Conservation (phyloP, 441 rosid species). For the Populus hybrid region DNA sequence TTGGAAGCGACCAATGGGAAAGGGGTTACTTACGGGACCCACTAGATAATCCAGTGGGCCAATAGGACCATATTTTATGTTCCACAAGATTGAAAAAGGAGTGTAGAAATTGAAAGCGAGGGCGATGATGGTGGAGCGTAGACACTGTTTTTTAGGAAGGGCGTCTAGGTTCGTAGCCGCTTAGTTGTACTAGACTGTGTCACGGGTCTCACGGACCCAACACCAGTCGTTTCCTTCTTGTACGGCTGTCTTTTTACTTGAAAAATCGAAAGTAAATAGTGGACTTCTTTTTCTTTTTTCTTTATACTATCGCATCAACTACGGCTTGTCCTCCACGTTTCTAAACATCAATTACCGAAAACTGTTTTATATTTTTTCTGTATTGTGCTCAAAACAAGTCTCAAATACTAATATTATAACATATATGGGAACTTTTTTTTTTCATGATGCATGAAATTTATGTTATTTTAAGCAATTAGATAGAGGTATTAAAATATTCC, state of each 20-base stretch:
- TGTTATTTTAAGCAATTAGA: not conserved
- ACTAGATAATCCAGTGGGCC: not conserved
- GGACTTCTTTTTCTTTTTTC: no score
- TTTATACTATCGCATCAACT: no score
- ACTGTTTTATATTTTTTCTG: no score
- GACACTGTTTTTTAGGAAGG: not conserved
- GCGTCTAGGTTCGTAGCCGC: conserved; percentile 30
- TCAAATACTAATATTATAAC: no score
- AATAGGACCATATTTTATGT: not conserved
- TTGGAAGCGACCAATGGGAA: not conserved
- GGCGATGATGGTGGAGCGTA: not conserved
- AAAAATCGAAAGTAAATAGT: not conserved
- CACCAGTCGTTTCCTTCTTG: conserved; percentile 12
- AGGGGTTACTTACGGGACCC: not conserved
- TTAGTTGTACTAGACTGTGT: conserved; percentile 29
- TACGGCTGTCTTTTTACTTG: conserved; percentile 3
- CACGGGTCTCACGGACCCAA: conserved; percentile 31
- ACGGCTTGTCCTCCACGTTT: no score
- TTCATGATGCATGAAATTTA: not conserved
- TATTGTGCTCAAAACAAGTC: no score
- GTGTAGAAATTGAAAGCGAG: not conserved
- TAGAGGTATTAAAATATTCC: no score
- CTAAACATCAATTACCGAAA: no score
- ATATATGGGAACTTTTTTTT: no score
- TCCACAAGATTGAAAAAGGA: not conserved